Evolutionary conservation across 805 yeast genomes (phyloP).

Genomic region (Yueomyces sinensis): DNA sequence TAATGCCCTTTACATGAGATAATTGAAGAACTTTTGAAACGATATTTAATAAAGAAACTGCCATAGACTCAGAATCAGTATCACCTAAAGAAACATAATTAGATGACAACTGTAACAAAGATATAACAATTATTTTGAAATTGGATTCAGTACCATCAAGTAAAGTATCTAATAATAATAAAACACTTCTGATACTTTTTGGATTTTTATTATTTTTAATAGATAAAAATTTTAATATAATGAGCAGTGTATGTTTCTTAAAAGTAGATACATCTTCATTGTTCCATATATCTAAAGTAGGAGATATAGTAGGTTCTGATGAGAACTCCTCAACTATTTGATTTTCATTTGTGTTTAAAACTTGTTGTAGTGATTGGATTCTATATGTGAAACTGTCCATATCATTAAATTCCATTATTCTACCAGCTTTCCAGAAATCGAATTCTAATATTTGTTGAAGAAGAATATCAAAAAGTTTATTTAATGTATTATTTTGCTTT

Average conservation of each 20-base stretch:
- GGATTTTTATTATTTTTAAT: conserved; percentile 22
- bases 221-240: conserved; percentile 34
- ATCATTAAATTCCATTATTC: conserved; percentile 39
- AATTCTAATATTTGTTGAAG: conserved; percentile 39
- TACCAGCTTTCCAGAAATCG: conserved; percentile 21
- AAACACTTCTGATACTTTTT: conserved; percentile 29
- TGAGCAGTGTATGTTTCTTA: conserved; percentile 38
- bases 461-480: conserved; percentile 46
- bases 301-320: conserved; percentile 37
- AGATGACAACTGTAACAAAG: conserved; percentile 27
- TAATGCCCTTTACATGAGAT: conserved; percentile 20
- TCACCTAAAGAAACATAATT: conserved; percentile 14
- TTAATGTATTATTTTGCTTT: conserved; percentile 39
- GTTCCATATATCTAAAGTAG: conserved; percentile 14
- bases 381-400: conserved; percentile 50
- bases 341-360: conserved; percentile 35
- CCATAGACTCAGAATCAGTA: conserved; percentile 19
- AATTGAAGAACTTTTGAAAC: conserved; percentile 20
- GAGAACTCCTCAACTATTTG: conserved; percentile 35
- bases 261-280: conserved; percentile 42
- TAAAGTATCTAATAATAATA: conserved; percentile 33
- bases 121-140: conserved; percentile 33
- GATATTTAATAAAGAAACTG: conserved; percentile 21
- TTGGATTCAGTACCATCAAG: conserved; percentile 46
- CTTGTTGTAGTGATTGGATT: conserved; percentile 36